A percentile compares a stretch with the other conserved stretches of the same genome.
Conservation (phyloP, 2,329 filamentous ascomycete genomes). For the Thermochaetoides dissita region DNA sequence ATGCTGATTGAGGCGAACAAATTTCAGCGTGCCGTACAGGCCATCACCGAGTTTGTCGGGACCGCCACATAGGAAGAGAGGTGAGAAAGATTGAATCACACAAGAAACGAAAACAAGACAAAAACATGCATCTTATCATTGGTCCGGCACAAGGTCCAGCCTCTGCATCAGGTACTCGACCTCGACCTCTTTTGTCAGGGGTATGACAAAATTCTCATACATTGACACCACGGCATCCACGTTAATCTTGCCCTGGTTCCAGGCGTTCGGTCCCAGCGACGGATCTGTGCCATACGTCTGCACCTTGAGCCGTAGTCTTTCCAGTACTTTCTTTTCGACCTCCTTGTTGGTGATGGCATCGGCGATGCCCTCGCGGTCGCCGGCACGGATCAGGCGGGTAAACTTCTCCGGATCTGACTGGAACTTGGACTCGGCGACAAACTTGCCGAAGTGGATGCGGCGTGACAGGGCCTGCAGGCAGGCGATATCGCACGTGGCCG, state of each 20-base stretch:
- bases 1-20: slow-evolving; percentile 71
- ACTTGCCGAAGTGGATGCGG: slow-evolving; percentile 94
- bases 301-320: slow-evolving; percentile 74
- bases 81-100: background rate
- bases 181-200: slow-evolving; percentile 94
- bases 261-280: slow-evolving; percentile 39
- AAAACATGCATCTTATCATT: slow-evolving; percentile 4
- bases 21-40: slow-evolving; percentile 63
- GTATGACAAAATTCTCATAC: slow-evolving; percentile 89
- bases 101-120: background rate
- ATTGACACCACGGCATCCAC: slow-evolving; percentile 80
- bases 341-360: slow-evolving; percentile 78
- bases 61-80: slow-evolving; percentile 12
- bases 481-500: slow-evolving; percentile 79
- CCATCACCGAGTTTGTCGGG: slow-evolving; percentile 59
- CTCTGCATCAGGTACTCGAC: slow-evolving; percentile 97
- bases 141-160: slow-evolving; percentile 33
- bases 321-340: slow-evolving; percentile 84
- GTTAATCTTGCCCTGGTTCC: slow-evolving; percentile 66
- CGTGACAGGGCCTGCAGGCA: slow-evolving; percentile 82
- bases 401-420: slow-evolving; percentile 67
- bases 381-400: slow-evolving; percentile 66
- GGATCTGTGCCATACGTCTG: slow-evolving; percentile 90
- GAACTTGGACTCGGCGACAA: slow-evolving; percentile 95
- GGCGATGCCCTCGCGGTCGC: slow-evolving; percentile 68